Conservation (phyloP, 75 land plant species). For the Cupressus sempervirens region DNA sequence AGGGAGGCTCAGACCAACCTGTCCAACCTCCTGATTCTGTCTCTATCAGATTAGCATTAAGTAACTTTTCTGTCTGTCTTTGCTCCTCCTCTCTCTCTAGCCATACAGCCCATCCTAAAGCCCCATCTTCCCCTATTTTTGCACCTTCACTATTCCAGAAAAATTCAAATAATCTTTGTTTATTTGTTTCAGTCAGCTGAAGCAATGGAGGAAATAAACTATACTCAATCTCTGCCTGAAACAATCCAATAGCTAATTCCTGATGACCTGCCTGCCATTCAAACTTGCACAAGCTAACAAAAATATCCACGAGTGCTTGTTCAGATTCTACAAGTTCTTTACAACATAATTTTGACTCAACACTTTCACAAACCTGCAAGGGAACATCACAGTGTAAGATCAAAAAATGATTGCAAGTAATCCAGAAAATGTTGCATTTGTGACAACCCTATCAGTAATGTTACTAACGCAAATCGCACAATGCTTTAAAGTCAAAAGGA, state of each 20-base stretch:
- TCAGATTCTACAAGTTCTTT: constrained; percentile 48
- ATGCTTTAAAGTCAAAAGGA: not conserved
- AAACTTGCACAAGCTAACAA: constrained; percentile 83
- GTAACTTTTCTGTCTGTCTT: constrained; percentile 37
- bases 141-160: constrained; percentile 83
- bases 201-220: constrained; percentile 76
- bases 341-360: not conserved
- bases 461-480: not conserved
- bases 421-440: not conserved
- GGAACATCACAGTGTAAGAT: not conserved
- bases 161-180: constrained; percentile 81
- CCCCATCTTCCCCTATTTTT: constrained; percentile 89
- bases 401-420: not conserved
- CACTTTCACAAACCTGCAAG: constrained; percentile 4
- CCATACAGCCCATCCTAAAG: constrained; percentile 90
- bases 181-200: constrained; percentile 61
- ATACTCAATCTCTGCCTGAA: constrained; percentile 90
- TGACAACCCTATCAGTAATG: not conserved
- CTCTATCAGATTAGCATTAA: constrained; percentile 32
- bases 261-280: constrained; percentile 96
- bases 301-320: constrained; percentile 69
- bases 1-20: constrained; percentile 73
- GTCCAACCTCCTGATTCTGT: constrained; percentile 82
- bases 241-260: constrained; percentile 85
- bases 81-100: constrained; percentile 80